Evolutionary conservation across 1,284 basidiomycete genomes (phyloP).

Genomic region (Coniophora puteana): DNA sequence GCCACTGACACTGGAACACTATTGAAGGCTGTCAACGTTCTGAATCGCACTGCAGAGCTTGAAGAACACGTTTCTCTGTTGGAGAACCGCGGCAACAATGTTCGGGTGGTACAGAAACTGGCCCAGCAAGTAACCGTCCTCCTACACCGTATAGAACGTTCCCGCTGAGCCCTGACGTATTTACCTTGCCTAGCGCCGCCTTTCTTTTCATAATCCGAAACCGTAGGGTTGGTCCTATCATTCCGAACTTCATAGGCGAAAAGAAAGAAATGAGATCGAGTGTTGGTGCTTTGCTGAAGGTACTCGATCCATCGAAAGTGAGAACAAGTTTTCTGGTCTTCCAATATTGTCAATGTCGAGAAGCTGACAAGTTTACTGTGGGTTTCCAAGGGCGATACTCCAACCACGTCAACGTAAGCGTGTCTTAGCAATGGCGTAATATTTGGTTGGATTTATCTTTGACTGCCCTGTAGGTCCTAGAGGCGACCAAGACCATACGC

Average conservation of each 20-base stretch:
- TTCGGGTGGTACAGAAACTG: slow-evolving; percentile 54
- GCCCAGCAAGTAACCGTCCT: slow-evolving; percentile 57
- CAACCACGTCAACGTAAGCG: slow-evolving; percentile 60
- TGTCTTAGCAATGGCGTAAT: background rate
- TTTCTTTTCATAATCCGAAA: too few species aligned
- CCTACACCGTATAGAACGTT: slow-evolving; percentile 39
- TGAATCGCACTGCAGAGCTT: slow-evolving; percentile 45
- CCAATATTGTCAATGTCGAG: too few species aligned
- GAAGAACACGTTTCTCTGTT: slow-evolving; percentile 49
- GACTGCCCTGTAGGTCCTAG: slow-evolving; percentile 52
- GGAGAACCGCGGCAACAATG: slow-evolving; percentile 46
- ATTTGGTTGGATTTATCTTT: slow-evolving; percentile 10
- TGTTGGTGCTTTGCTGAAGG: slow-evolving; percentile 62
- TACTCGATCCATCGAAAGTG: slow-evolving; percentile 58
- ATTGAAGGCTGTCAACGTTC: slow-evolving; percentile 32
- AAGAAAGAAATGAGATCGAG: slow-evolving; percentile 58
- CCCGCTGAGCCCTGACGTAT: slow-evolving; percentile 37
- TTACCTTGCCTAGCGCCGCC: slow-evolving; percentile 49
- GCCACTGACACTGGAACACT: slow-evolving; percentile 48
- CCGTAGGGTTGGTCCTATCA: slow-evolving; percentile 40
- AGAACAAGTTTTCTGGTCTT: slow-evolving; percentile 52
- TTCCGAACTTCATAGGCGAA: slow-evolving; percentile 62
- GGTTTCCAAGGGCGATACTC: slow-evolving; percentile 64
- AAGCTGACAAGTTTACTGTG: slow-evolving; percentile 63
- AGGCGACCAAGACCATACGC: slow-evolving; percentile 76